Conservation (phyloP, 1,284 basidiomycete species). For the Ganoderma lingzhi region DNA sequence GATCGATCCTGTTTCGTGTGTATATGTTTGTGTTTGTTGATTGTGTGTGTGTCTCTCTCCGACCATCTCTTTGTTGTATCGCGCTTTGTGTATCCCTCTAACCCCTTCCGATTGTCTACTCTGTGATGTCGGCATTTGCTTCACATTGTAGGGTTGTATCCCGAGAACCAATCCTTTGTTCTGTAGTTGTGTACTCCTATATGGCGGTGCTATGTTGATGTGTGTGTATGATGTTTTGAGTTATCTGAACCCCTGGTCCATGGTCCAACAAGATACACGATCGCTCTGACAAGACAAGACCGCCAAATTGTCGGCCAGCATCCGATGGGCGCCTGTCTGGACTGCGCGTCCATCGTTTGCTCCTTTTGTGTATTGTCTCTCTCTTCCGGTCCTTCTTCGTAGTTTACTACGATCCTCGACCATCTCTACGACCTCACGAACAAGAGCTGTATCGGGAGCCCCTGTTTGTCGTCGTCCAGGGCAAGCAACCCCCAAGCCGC, state of each 20-base stretch:
- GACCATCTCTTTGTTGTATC: not conserved
- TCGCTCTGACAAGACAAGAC: too few relatives aligned
- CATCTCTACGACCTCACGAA: too few relatives aligned
- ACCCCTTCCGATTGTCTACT: not conserved
- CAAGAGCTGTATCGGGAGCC: too few relatives aligned
- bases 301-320: too few relatives aligned
- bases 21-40: not conserved
- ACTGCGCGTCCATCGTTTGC: too few relatives aligned
- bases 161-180: not conserved
- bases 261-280: not conserved
- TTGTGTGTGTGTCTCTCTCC: not conserved
- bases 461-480: not conserved
- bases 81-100: not conserved
- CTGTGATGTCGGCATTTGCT: too few relatives aligned
- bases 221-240: not conserved
- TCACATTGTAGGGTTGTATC: too few relatives aligned
- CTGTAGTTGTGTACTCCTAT: not conserved
- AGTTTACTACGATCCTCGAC: too few relatives aligned
- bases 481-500: not conserved
- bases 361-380: too few relatives aligned
- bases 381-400: too few relatives aligned
- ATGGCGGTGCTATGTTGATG: not conserved
- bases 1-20: not conserved
- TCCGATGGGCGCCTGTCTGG: too few relatives aligned
- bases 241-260: not conserved